These are phyloP conservation scores for Tephrocybe sp. DNA, from an alignment of 768 basidiomycete genomes.

Conservation along the genomic window DNA sequence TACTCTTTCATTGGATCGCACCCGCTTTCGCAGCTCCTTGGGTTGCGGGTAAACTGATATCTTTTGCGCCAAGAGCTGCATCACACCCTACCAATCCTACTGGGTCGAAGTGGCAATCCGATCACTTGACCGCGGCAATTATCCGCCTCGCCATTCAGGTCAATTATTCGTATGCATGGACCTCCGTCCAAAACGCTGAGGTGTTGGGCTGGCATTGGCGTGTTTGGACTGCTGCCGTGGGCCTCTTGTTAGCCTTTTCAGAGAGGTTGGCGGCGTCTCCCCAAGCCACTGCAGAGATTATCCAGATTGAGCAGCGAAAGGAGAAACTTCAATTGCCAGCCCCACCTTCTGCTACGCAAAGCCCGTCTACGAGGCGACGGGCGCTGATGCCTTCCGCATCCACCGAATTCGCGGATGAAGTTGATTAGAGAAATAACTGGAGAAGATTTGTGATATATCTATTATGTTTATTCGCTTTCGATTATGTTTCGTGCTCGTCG, in stretches of 20 bases:
- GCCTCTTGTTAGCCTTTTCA: constrained; percentile 64
- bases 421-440: constrained; percentile 9
- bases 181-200: constrained; percentile 42
- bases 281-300: constrained; percentile 27
- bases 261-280: constrained; percentile 58
- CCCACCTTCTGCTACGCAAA: not conserved
- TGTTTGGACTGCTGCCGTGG: constrained; percentile 50
- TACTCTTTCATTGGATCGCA: constrained; percentile 59
- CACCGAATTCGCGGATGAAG: constrained; percentile 11
- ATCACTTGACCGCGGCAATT: constrained; percentile 65
- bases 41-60: constrained; percentile 56
- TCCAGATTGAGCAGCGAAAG: constrained; percentile 24
- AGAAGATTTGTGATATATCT: not conserved
- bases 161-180: constrained; percentile 48
- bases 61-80: constrained; percentile 48
- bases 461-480: constrained; percentile 17
- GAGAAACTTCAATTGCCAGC: constrained; percentile 11
- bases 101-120: constrained; percentile 33
- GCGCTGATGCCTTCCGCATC: constrained; percentile 19
- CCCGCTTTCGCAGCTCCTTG: constrained; percentile 60
- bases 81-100: constrained; percentile 2
- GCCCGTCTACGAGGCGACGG: constrained; percentile 10
- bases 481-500: constrained; percentile 8
- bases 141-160: constrained; percentile 58
- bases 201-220: constrained; percentile 56